Evolutionary conservation across 2,329 filamentous ascomycete genomes (phyloP).

Genomic region (Phoma sp.): DNA sequence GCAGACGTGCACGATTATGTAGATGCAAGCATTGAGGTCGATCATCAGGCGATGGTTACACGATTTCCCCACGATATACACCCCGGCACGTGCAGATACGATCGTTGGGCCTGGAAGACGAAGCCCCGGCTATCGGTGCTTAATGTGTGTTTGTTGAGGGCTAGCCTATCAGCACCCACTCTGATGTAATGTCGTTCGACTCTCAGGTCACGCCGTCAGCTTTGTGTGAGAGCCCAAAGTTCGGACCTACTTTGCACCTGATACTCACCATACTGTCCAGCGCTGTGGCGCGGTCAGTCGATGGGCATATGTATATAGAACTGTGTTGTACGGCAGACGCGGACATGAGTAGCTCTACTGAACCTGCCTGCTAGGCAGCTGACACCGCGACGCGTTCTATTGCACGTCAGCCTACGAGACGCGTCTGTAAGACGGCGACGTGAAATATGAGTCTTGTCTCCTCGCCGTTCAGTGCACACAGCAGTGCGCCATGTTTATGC

Average conservation of each 20-base stretch:
- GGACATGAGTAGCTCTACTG: background rate
- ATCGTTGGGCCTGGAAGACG: background rate
- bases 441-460: conserved; percentile 12
- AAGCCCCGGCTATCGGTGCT: conserved; percentile 19
- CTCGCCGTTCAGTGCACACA: conserved; percentile 14
- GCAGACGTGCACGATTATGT: conserved; percentile 56
- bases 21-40: conserved; percentile 11
- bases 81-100: conserved; percentile 7
- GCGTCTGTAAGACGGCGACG: conserved; percentile 16
- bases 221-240: conserved; percentile 18
- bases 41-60: conserved; percentile 14
- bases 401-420: conserved; percentile 17
- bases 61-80: conserved; percentile 4
- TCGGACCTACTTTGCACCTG: conserved; percentile 1
- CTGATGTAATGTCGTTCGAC: conserved; percentile 40
- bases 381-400: conserved; percentile 24
- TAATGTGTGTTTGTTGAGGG: conserved; percentile 10
- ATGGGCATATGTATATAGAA: conserved; percentile 6
- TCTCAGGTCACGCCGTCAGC: conserved; percentile 43
- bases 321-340: conserved; percentile 3
- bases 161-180: background rate
- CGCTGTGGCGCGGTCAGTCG: conserved; percentile 8
- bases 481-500: conserved; percentile 16
- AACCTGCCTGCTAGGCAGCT: conserved; percentile 14
- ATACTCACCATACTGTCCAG: conserved; percentile 2